Evolutionary conservation across 1,284 basidiomycete genomes (phyloP).

Genomic region (Entoloma clypeatum): DNA sequence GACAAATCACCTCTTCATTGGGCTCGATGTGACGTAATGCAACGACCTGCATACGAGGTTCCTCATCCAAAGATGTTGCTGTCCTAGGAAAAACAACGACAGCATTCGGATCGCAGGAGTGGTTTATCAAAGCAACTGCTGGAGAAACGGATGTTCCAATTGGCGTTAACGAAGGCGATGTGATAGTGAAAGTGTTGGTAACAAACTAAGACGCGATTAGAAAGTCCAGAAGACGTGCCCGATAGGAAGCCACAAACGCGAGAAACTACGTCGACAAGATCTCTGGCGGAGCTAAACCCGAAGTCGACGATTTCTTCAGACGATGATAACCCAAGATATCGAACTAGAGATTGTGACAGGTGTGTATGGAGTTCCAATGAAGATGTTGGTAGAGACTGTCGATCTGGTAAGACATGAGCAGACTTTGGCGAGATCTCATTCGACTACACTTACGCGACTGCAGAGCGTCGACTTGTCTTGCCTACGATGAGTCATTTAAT

Average conservation of each 20-base stretch:
- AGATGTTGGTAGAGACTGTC: constrained; percentile 44
- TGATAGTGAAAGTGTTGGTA: constrained; percentile 86
- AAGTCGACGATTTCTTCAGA: constrained; percentile 55
- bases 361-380: constrained; percentile 57
- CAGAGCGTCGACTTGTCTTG: constrained; percentile 61
- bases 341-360: constrained; percentile 67
- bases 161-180: constrained; percentile 69
- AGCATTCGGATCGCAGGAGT: constrained; percentile 89
- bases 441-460: constrained; percentile 63
- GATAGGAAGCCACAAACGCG: constrained; percentile 39
- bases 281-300: constrained; percentile 52
- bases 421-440: constrained; percentile 6
- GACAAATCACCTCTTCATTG: constrained; percentile 65
- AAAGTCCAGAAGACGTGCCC: constrained; percentile 1
- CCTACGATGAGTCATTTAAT: constrained; percentile 37
- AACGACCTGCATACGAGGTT: constrained; percentile 70
- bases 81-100: constrained; percentile 82
- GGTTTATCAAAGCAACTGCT: constrained; percentile 79
- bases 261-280: constrained; percentile 71
- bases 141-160: constrained; percentile 83
- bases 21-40: constrained; percentile 60
- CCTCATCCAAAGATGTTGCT: constrained; percentile 32
- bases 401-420: constrained; percentile 35
- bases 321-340: constrained; percentile 56
- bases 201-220: constrained; percentile 57